Evolutionary conservation across 805 yeast species (phyloP), one percentile per base, ranked within the genome.

Genomic region (Lachancea cidri): DNA sequence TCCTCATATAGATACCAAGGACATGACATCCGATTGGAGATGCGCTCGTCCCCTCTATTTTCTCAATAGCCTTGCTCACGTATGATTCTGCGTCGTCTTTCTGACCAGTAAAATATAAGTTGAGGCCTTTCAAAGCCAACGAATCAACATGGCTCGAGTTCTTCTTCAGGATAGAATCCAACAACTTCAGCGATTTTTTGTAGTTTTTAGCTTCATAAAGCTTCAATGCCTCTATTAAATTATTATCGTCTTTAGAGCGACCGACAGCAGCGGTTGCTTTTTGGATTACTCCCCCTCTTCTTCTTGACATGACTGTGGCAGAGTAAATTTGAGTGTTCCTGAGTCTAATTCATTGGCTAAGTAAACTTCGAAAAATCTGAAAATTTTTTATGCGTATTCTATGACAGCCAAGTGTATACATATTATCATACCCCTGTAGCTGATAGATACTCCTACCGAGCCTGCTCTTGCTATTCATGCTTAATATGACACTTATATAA

Each of bases 191-290:
- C 1, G 96, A 78, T 55, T 91, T 88, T 59, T 86, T 86, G 70
- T 89, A 89, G 62, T 87, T 88, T 60, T 86, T 87, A 36, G 73
- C 60, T 58, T 93, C 98, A 55, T 87, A 93, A 22, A 85, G 72
- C 52, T 79, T 79, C 54, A 93, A 71, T 1, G 96, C 96, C 50
- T 83, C 85, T 44, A 82, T 74, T 68, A 91, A 88, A 48, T 77
- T 77, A 24, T 73, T 71, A 42, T 84, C 91, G 49, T 87, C 95
- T 60, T 85, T 86, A 62, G 60, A 63, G 43, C 48, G 53, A 7
- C 52, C 52, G 15, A 44, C 36, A 17, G 35, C n/a, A 4, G 46
- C 25, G 16, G 47, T 40, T 14, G 48, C 41, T 11, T 48, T 42
- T 15, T 49, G 45, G 13, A 46, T 34, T 25, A 42, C 48, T 11